Percentiles rank a stretch among this genome's conserved stretches.
Conservation (phyloP, 2,329 filamentous ascomycete genomes). For the Emmonsiellopsis sp. region DNA sequence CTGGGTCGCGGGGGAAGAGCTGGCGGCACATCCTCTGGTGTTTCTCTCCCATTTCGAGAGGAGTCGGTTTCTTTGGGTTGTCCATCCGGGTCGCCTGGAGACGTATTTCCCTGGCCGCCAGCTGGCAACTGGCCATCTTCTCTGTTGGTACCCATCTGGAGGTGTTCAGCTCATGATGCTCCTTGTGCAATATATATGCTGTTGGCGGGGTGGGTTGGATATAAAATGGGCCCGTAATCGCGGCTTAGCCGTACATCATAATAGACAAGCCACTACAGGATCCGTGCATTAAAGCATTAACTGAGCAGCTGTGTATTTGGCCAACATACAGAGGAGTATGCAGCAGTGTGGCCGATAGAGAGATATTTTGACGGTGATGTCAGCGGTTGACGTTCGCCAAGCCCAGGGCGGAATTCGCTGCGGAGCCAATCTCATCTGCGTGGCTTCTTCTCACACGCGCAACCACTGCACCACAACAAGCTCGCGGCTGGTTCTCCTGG, state of each 20-base stretch:
- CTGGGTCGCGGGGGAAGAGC: conserved; percentile 40
- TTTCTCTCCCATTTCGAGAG: conserved; percentile 14
- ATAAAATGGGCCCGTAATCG: no score
- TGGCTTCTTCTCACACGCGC: conserved; percentile 11
- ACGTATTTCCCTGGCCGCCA: not conserved
- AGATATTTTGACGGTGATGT: not conserved
- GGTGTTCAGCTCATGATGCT: conserved; percentile 1
- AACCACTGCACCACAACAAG: conserved; percentile 8
- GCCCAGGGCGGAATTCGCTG: not conserved
- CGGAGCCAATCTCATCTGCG: not conserved
- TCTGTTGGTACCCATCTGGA: conserved; percentile 5
- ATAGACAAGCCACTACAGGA: no score
- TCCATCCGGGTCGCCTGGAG: not conserved
- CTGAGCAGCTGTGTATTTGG: no score
- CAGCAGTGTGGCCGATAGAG: no score
- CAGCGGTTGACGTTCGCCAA: not conserved
- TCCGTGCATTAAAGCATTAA: no score
- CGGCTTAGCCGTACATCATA: no score
- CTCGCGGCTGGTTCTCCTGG: conserved; percentile 1
- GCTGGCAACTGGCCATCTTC: not conserved
- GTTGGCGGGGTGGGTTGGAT: no score
- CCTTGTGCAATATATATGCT: no score
- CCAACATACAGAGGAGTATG: no score
- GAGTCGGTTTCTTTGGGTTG: not conserved
- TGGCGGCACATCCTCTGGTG: conserved; percentile 30